Base-by-base conservation (phyloP, 2,329 filamentous ascomycete species). In the Phoma sp. region DNA sequence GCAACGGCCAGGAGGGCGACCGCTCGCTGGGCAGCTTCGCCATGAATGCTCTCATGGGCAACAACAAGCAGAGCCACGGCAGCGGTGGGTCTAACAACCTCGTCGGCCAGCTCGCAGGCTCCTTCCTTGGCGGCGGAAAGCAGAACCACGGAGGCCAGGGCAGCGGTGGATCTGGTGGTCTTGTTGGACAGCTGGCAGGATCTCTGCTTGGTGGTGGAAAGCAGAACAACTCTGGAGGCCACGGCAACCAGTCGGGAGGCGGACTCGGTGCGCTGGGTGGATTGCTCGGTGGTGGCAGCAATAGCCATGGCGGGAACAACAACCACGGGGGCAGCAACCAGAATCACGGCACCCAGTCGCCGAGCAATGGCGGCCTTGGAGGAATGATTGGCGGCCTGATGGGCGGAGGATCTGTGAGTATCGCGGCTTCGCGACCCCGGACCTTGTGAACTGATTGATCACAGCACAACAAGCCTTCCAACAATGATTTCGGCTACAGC, bases 21-120 rank as follows among this genome's bases (percentile, higher is more conserved):
- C 63, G 72, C 41, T 66, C 86, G 36, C 74, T 90, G 51, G 86
- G 87, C 57, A 81, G 77, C 66, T 81, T 88, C 69, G 85, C 86
- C 10, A 79, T 85, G 72, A 87, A 86, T 67, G 77, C 83, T 39
- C 77, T 88, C 36, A 68, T 75, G 52, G 74, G 74, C 43, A 67
- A 68, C 42, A 65, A 67, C 47, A 71, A 73, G 60, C 66, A 71
- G 54, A 69, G 58, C 58, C 58, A 60, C 23, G 55, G 60, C 41
- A 63, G 68, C 33, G 68, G 72, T 9, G 70, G 75, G 35, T 66
- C 68, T 13, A 68, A 68, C 22, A 75, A 74, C 43, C 74, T 73
- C 60, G 80, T 65, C 74, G 86, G 64, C 81, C 86, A 78, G 74
- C 86, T 70, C 77, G 86, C 69, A 77, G 85, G 66, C 78, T 66